These are phyloP conservation scores for Saccharomyces hybrid DNA, from an alignment of 1,139 yeast species.

Conservation along the genomic window DNA sequence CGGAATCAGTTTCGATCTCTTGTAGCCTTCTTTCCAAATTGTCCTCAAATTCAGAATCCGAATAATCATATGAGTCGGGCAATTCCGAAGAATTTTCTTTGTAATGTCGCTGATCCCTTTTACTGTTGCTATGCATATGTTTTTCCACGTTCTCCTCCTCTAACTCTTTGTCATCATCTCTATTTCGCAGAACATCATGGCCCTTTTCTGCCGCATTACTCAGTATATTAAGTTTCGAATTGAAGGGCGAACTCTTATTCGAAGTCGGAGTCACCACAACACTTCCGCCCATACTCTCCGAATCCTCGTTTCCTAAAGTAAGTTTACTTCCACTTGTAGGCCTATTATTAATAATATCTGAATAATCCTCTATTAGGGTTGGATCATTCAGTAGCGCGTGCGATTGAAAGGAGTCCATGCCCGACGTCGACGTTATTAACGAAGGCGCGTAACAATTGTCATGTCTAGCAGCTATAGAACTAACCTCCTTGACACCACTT, in stretches of 20 bases:
- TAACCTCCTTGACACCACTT: not conserved
- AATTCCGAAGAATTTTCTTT: conserved; percentile 4
- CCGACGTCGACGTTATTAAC: not conserved
- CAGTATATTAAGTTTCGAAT: not conserved
- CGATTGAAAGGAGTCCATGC: not conserved
- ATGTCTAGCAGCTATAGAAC: not conserved
- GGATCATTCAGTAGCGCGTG: conserved; percentile 24
- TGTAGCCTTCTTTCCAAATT: conserved; percentile 26
- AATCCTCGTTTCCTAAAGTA: conserved; percentile 15
- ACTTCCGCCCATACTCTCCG: conserved; percentile 27
- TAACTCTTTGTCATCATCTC: not conserved
- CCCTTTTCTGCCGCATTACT: conserved; percentile 3
- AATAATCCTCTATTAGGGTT: conserved; percentile 26
- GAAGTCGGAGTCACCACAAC: conserved; percentile 23
- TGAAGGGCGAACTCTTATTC: not conserved
- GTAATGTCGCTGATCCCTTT: not conserved
- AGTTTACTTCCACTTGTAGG: conserved; percentile 6
- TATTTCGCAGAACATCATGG: not conserved
- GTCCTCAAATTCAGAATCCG: conserved; percentile 33
- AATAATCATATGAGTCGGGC: conserved; percentile 24
- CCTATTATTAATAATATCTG: conserved; percentile 20
- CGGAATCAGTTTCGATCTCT: conserved; percentile 13
- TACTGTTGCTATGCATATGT: not conserved
- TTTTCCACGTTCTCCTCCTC: not conserved
- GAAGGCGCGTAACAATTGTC: conserved; percentile 1